phyloP scores from a whole-genome alignment of 2,329 filamentous ascomycete species.

The Aphanoascus verrucosus region DNA sequence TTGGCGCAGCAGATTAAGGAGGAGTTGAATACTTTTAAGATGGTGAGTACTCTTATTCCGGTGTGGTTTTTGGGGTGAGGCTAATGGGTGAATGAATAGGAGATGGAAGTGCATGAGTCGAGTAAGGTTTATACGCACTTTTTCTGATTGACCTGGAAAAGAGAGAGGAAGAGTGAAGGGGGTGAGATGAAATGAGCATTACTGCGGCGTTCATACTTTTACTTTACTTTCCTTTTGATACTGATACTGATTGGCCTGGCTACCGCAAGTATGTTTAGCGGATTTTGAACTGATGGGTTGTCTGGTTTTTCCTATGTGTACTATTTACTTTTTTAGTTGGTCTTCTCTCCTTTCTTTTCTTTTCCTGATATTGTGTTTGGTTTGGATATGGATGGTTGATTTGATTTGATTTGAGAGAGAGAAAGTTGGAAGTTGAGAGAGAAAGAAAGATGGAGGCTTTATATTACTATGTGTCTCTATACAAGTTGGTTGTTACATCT shows the following conservation, averaged over 20 bases:
- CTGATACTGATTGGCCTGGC: no score
- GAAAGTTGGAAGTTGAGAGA: no score
- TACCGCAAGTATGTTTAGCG: constrained; percentile 5
- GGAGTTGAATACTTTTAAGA: constrained; percentile 98
- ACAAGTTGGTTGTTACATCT: no score
- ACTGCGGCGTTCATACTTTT: constrained; percentile 14
- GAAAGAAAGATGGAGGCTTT: no score
- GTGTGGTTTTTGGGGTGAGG: neutral
- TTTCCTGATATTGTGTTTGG: no score
- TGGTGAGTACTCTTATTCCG: constrained; percentile 63
- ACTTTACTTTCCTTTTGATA: neutral
- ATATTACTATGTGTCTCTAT: no score
- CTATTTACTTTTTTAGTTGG: neutral
- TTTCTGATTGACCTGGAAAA: no score
- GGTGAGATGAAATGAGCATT: constrained; percentile 16
- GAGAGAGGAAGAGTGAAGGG: no score
- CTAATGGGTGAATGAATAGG: constrained; percentile 45
- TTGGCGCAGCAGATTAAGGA: constrained; percentile 98
- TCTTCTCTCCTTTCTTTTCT: neutral
- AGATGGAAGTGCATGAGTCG: constrained; percentile 99
- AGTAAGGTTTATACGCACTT: constrained; percentile 99
- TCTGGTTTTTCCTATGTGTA: constrained; percentile 12
- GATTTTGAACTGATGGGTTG: no score
- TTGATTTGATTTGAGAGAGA: no score
- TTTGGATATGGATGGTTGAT: no score